These are phyloP conservation scores for Aspergillus kassunensis DNA, from an alignment of 495 filamentous ascomycete species.

Conservation along the genomic window DNA sequence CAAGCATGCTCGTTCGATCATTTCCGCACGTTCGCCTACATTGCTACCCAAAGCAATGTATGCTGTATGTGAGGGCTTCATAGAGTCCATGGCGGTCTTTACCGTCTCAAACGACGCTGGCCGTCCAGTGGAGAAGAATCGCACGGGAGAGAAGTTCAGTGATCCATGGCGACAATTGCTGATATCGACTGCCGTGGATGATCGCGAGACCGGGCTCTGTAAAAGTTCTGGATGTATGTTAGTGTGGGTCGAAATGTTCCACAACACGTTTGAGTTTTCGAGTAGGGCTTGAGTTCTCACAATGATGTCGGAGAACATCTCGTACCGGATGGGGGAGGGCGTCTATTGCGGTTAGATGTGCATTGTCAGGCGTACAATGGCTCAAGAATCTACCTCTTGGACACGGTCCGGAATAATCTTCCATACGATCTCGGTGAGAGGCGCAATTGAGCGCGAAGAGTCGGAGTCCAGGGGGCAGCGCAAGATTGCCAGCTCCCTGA, in stretches of 20 bases:
- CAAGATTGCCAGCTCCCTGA: conserved; percentile 2
- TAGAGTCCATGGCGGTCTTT: conserved; percentile 27
- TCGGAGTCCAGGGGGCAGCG: conserved; percentile 7
- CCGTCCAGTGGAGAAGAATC: conserved; percentile 26
- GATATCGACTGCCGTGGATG: neutral
- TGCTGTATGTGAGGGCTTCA: conserved; percentile 46
- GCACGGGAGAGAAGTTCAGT: neutral
- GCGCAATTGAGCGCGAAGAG: neutral
- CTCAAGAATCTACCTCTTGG: conserved; percentile 14
- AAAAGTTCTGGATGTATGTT: neutral
- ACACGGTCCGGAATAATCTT: conserved; percentile 5
- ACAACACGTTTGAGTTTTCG: neutral
- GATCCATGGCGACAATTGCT: conserved; percentile 3
- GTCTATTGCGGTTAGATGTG: conserved; percentile 10
- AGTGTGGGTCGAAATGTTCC: neutral
- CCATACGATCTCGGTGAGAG: neutral
- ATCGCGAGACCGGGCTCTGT: neutral
- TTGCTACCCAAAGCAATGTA: conserved; percentile 94
- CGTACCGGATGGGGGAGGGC: conserved; percentile 6
- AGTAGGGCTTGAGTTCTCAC: neutral
- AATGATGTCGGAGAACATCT: neutral
- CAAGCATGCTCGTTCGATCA: conserved; percentile 77
- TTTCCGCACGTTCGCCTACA: conserved; percentile 75
- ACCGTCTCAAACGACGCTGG: conserved; percentile 16
- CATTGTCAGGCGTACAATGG: conserved; percentile 1